Base-by-base conservation (phyloP, 2,329 filamentous ascomycete genomes). In the Stagonosporopsis chrysanthemi region DNA sequence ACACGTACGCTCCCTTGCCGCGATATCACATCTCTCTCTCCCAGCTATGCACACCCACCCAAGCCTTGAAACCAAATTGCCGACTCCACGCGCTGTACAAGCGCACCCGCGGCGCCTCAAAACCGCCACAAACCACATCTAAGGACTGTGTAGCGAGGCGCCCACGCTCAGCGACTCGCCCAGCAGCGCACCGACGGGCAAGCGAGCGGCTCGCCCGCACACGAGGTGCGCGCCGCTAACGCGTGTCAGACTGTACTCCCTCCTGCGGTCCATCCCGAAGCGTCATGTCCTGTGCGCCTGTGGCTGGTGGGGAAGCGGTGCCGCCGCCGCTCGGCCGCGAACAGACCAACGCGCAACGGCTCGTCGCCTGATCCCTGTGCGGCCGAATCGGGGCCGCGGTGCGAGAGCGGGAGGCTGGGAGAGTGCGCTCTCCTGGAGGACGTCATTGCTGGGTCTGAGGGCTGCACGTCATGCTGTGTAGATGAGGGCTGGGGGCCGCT, bases 181-280 rank as follows among this genome's bases (percentile, higher is more conserved):
- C 31, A 33, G 31, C 31, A 33, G 31, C 14, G 31, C 31, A 5
- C 12, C 31, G 14, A 2, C 6, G 31, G 6, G 31, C 14, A 14
- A 6, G 3, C 31, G 31, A 33, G 31, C 31, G 52, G 39, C 39
- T 43, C 15, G 39, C 46, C 40, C 19, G 44, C 41, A 36, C 28
- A 28, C 24, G 23, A 17, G 36, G 35, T 29, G 41, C 47, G 42
- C 29, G 14, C 42, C 42, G 28, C 35, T 51, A 44, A 48, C 48
- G 48, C 43, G 36, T 38, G 35, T 56, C 47, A 41, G 47, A 47
- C 33, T 29, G 17, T 35, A 17, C 17, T 24, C 23, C 24, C 15
- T 31, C 53, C 46, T 42, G 53, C 53, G 53, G 53, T 41, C 46
- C 45, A 46, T 56, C 53, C 53, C 53, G 53, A 46, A 42, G 46